Evolutionary conservation across 192 early-diverging fungal genomes (phyloP), one percentile per base, ranked within the genome.

Genomic region (Spizellomyces sp.): DNA sequence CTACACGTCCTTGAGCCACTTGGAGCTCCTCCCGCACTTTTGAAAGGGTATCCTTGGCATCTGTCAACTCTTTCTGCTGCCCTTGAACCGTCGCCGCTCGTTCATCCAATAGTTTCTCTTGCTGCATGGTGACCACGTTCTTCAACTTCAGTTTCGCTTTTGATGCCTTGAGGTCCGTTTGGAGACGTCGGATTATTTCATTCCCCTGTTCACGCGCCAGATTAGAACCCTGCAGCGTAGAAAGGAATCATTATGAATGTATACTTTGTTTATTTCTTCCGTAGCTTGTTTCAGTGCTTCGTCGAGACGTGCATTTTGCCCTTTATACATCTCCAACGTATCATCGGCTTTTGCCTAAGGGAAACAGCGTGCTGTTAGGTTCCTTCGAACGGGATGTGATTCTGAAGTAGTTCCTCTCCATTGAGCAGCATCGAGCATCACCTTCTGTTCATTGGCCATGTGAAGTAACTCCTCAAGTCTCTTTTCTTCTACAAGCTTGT

Each of bases 81-180:
- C 71, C 48, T 15, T 81, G 76, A 9, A 84, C 65, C 12, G 71
- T 47, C 9, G 67, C 62, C 45, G 59, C 64, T 44, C 79, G 69
- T 64, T 88, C 86, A 57, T 88, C 84, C 7, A 88, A 58, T 9
- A 85, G 59, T 64, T 83, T 83, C 50, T 88, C 86, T 69, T 88
- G 86, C 71, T 88, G 86, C 45, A 88, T 50, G 9, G 82, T 82
- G 8, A 84, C 84, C 9, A 81, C 75, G 62, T 84, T 88, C 69
- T 86, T 88, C 43, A 83, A 68, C 68, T 88, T 88, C 27, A 83
- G 48, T 69, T 88, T 88, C 14, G 77, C 17, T 74, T 86, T 86
- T 0, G 73, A 41, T 4, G 75, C 36, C 52, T 84, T 84, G 8
- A 83, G 64, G 57, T 86, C 86, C 45, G 73, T 12, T 58, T 88